Conservation (phyloP, 1,284 basidiomycete genomes). For the Ustilago sp. region DNA sequence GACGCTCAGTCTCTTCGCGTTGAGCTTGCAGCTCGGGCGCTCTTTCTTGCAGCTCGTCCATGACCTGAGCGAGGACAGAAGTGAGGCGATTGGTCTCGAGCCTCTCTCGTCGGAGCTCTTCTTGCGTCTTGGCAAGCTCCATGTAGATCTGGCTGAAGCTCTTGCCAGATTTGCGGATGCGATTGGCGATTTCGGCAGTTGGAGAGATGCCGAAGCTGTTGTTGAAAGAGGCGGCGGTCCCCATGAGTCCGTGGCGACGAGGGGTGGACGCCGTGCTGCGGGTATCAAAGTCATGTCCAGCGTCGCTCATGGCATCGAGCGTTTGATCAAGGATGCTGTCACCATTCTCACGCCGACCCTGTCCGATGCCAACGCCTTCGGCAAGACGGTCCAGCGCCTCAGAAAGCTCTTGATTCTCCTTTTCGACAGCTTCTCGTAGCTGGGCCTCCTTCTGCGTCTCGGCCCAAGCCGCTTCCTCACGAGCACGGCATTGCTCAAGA, state of each 20-base stretch:
- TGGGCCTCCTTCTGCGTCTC: slow-evolving; percentile 75
- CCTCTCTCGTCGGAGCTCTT: slow-evolving; percentile 81
- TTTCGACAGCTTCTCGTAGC: slow-evolving; percentile 70
- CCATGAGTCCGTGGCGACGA: slow-evolving; percentile 31
- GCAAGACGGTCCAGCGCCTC: slow-evolving; percentile 66
- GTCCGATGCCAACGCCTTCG: slow-evolving; percentile 62
- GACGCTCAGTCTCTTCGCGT: slow-evolving; percentile 63
- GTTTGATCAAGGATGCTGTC: slow-evolving; percentile 34
- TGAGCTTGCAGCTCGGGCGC: slow-evolving; percentile 65
- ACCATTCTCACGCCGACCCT: slow-evolving; percentile 47
- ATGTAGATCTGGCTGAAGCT: slow-evolving; percentile 90
- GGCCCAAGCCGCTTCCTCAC: slow-evolving; percentile 76
- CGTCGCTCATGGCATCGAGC: slow-evolving; percentile 33
- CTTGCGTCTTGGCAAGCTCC: slow-evolving; percentile 86
- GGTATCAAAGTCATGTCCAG: slow-evolving; percentile 30
- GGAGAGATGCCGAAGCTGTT: slow-evolving; percentile 71
- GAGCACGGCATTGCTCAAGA: slow-evolving; percentile 77
- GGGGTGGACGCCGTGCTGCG: slow-evolving; percentile 38
- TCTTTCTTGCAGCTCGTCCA: slow-evolving; percentile 64
- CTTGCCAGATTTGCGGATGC: slow-evolving; percentile 74
- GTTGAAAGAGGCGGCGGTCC: slow-evolving; percentile 45
- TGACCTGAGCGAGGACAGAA: slow-evolving; percentile 61
- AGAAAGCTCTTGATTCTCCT: slow-evolving; percentile 67
- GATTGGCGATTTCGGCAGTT: slow-evolving; percentile 80
- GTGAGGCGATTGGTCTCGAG: slow-evolving; percentile 59